Base-by-base conservation (phyloP, 169 alveolate genomes). In the Cyclospora cayetanensis region DNA sequence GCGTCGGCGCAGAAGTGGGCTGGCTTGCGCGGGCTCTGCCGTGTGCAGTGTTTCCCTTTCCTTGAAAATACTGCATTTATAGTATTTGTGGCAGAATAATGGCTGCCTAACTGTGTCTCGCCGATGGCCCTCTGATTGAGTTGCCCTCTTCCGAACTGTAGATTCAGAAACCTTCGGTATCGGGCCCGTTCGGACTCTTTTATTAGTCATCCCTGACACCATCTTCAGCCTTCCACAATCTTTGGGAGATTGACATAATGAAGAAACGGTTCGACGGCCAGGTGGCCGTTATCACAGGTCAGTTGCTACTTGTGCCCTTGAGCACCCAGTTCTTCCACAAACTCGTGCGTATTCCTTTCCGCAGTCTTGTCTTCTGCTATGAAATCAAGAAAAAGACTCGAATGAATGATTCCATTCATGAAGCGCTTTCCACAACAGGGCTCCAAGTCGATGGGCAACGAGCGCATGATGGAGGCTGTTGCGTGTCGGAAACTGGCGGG, bases 241-340 rank as follows among this genome's bases (percentile, higher is more conserved):
- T 79, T 43, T 20, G 29, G 11, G 27, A 43, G 50, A 20, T 20
- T 27, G 70, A 79, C 72, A 53, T 4, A 42, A 87, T 87, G 92
- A 60, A 80, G 18, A 86, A 90, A 31, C 92, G 97, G 84, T 94
- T 94, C 88, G 96, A 95, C 92, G 94, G 92, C 66, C 95, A 94
- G 72, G 97, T 96, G 37, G 97, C 94, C 29, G 95, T 87, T 46
- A 53, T 87, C 31, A 87, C 92, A 25, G 92, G 92, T 70, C 39
- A 20, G 91, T 27, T 9, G 22, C 7, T n/a, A n/a, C n/a, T n/a
- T n/a, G n/a, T n/a, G n/a, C n/a, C 27, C 7, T n/a, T 9, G 9
- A 50, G 9, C 60, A 9, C 9, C 60, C 9, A 50, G 60, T 50
- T 9, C 9, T 11, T 9, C 18, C 18, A 50, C 18, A 50, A 11